phyloP scores from a whole-genome alignment of 1,284 basidiomycete genomes.

The Phlebopus sp. region DNA sequence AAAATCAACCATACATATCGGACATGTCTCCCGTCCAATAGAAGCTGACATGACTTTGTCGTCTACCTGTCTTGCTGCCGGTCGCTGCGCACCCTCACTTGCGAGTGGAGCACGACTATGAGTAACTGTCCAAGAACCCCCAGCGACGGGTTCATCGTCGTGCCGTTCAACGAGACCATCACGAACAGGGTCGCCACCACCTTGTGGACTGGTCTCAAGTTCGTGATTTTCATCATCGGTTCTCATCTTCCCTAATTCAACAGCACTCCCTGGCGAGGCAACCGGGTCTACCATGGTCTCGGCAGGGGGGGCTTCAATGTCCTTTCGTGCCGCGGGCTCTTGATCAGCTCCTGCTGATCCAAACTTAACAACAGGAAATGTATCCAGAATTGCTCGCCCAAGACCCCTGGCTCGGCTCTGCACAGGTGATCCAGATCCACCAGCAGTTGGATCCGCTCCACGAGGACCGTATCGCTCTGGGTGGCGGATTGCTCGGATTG shows the following conservation, averaged over 20 bases:
- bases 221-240: slow-evolving; percentile 1
- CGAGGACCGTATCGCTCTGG: slow-evolving; percentile 90
- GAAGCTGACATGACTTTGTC: slow-evolving; percentile 54
- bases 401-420: slow-evolving; percentile 79
- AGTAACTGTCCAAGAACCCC: slow-evolving; percentile 4
- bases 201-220: not conserved
- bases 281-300: not conserved
- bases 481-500: slow-evolving; percentile 68
- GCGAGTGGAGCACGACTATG: slow-evolving; percentile 4
- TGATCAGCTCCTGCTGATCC: slow-evolving; percentile 32
- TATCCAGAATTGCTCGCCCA: slow-evolving; percentile 87
- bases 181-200: not conserved
- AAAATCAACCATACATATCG: slow-evolving; percentile 92
- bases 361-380: slow-evolving; percentile 91
- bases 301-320: slow-evolving; percentile 29
- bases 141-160: slow-evolving; percentile 4
- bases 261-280: slow-evolving; percentile 6
- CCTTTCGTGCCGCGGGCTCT: slow-evolving; percentile 25
- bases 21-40: slow-evolving; percentile 83
- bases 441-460: slow-evolving; percentile 39
- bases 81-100: slow-evolving; percentile 1
- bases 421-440: slow-evolving; percentile 41
- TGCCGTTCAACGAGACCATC: not conserved
- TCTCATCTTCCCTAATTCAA: slow-evolving; percentile 13
- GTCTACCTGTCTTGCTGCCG: slow-evolving; percentile 12